phyloP scores from a whole-genome alignment of 75 land plant species.

The Sequoiadendron giganteum region DNA sequence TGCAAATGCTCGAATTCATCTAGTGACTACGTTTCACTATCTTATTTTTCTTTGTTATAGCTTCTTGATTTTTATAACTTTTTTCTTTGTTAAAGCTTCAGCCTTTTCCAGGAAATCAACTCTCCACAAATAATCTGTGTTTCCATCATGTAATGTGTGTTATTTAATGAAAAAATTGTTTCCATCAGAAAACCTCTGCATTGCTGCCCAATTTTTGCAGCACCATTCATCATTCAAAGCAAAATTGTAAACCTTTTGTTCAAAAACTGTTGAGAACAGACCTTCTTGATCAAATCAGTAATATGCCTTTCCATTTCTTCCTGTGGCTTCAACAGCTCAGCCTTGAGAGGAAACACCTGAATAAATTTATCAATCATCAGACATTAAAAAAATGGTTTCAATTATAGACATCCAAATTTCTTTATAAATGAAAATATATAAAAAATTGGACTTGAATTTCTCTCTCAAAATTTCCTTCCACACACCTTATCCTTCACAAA shows the following conservation, averaged over 20 bases:
- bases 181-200: background rate
- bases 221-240: background rate
- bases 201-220: background rate
- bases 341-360: constrained; percentile 94
- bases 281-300: constrained; percentile 91
- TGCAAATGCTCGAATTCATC: background rate
- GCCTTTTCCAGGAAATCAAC: background rate
- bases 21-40: background rate
- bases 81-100: no score
- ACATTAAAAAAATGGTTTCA: background rate
- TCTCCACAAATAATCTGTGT: background rate
- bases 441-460: background rate
- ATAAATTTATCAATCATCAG: background rate
- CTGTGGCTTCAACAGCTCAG: constrained; percentile 84
- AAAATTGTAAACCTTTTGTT: background rate
- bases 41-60: background rate
- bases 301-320: constrained; percentile 97
- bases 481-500: constrained; percentile 88
- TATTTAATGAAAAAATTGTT: background rate
- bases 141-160: background rate
- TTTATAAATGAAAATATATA: background rate
- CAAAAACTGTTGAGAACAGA: constrained; percentile 20
- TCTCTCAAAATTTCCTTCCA: background rate
- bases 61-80: no score
- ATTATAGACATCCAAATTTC: background rate